These are phyloP conservation scores for Cyclospora cayetanensis DNA, from an alignment of 169 alveolate species.

Conservation along the genomic window DNA sequence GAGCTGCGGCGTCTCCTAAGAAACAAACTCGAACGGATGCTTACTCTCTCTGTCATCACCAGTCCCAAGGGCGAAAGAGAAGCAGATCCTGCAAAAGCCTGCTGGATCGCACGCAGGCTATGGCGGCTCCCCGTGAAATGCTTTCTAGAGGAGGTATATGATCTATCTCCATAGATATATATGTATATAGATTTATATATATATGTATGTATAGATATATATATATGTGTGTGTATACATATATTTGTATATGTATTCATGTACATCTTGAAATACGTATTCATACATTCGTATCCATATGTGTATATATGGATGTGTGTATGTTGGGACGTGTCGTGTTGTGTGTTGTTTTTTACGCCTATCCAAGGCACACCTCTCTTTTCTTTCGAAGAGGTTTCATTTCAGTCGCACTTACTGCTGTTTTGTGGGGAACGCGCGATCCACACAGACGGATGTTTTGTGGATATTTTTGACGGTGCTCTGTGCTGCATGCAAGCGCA, in stretches of 20 bases:
- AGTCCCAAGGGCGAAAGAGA: conserved; percentile 42
- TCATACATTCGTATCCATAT: neutral
- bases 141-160: neutral
- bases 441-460: too few species aligned
- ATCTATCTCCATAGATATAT: neutral
- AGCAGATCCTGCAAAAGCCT: conserved; percentile 62
- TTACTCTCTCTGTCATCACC: conserved; percentile 5
- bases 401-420: too few species aligned
- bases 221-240: neutral
- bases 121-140: neutral
- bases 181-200: neutral
- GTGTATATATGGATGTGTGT: neutral
- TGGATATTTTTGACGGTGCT: too few species aligned
- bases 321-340: neutral
- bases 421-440: too few species aligned
- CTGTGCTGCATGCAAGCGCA: too few species aligned
- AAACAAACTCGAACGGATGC: neutral
- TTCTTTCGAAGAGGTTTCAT: too few species aligned
- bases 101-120: conserved; percentile 63
- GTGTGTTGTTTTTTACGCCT: too few species aligned
- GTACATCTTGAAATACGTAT: neutral
- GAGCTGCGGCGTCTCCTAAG: conserved; percentile 4
- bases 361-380: too few species aligned
- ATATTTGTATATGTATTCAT: neutral
- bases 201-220: too few species aligned